phyloP scores from a whole-genome alignment of 495 filamentous ascomycete genomes.

The Tuber brumale region DNA sequence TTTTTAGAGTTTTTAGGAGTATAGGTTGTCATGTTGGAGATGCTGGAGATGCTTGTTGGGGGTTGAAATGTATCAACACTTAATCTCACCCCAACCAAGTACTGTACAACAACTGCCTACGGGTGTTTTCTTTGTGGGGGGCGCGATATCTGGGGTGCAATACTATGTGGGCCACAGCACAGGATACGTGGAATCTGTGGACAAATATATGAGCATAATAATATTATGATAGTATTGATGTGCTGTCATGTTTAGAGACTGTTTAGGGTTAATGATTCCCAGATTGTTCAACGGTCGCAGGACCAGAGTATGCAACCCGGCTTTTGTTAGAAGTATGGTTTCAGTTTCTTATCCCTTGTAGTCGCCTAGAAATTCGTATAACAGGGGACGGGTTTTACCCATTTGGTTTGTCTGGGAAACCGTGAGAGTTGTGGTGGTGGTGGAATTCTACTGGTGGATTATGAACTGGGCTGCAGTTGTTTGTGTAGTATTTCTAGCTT shows the following conservation, averaged over 20 bases:
- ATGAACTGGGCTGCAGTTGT: not conserved
- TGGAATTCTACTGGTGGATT: not conserved
- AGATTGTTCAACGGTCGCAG: not conserved
- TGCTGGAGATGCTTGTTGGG: too few species aligned
- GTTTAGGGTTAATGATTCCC: not conserved
- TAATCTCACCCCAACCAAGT: too few species aligned
- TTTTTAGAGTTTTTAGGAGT: too few species aligned
- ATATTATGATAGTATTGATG: not conserved
- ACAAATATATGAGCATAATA: not conserved
- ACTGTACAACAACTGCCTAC: not conserved
- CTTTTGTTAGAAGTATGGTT: not conserved
- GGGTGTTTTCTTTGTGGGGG: not conserved
- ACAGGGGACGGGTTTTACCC: not conserved
- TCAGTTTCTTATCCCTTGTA: not conserved
- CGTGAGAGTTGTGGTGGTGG: not conserved
- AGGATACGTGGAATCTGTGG: not conserved
- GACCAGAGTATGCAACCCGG: not conserved
- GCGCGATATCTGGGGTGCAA: not conserved
- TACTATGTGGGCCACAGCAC: not conserved
- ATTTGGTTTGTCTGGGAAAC: not conserved
- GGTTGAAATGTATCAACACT: too few species aligned
- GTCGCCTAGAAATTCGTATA: not conserved
- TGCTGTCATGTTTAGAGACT: not conserved
- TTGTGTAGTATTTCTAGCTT: not conserved
- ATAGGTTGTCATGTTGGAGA: too few species aligned